Base-by-base conservation (phyloP, 129 eudicot genomes). In the Cynara cardunculus region DNA sequence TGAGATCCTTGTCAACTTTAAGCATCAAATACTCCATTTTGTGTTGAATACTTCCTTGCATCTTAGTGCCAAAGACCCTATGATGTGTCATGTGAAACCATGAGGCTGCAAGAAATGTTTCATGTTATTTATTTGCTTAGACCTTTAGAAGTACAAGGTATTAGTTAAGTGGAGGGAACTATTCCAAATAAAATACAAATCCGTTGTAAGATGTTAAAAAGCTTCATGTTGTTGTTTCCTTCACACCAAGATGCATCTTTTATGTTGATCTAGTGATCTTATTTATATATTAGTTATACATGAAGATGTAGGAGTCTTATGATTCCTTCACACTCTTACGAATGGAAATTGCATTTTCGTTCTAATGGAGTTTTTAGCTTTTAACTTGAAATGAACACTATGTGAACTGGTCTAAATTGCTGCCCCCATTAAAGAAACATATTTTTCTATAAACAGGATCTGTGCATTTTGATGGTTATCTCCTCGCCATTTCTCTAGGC, bases 401-500 rank as follows among this genome's bases (percentile, higher is more conserved):
- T 31, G 21, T 41, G 37, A 21, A 73, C 75, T 41, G 35, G 34
- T 73, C 71, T 74, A 5, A 26, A 37, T 68, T 76, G 56, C 2
- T 34, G 13, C 39, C 72, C 9, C 19, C 11, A 53, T 11, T 61
- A 26, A 59, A 56, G 14, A 61, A 13, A n/a, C 65, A 35, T 70
- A 24, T 74, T 32, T 61, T 68, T 65, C 75, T 56, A 68, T 64
- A 26, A 69, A 76, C 92, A 94, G 98, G 97, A 84, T 81, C 97
- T 25, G 41, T 78, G 68, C 72, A 79, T 78, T 80, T 39, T 31
- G 91, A 92, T 64, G 97, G 99, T 81, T 92, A 89, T 82, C 67
- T 92, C 73, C 89, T 94, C 5, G 99, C 97, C 28, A 37, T 89
- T 74, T 92, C 96, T 25, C 87, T 93, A 80, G 97, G 97, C 32